phyloP scores from a whole-genome alignment of 768 basidiomycete genomes.

The Tylopilus sp. region DNA sequence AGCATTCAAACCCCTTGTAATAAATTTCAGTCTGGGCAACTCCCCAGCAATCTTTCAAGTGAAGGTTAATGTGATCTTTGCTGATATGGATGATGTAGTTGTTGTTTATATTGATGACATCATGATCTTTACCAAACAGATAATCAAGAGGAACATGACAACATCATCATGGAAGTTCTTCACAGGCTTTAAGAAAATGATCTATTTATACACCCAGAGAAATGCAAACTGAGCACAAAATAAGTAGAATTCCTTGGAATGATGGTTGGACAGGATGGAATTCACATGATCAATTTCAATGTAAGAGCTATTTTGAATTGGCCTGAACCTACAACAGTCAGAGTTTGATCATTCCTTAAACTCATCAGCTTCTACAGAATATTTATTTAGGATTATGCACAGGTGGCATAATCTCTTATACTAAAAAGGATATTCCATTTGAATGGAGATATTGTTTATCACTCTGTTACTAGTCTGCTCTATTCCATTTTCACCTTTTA shows the following conservation, averaged over 20 bases:
- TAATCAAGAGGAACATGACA: slow-evolving; percentile 29
- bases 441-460: too few species aligned
- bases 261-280: fast-evolving
- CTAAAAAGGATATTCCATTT: background rate
- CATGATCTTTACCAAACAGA: slow-evolving; percentile 31
- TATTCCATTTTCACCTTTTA: too few species aligned
- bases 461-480: too few species aligned
- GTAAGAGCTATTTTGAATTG: background rate
- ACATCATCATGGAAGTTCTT: background rate
- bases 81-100: slow-evolving; percentile 21
- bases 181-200: background rate
- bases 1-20: background rate
- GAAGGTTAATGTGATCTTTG: slow-evolving; percentile 23
- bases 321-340: fast-evolving
- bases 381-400: too few species aligned
- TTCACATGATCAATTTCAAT: background rate
- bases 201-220: background rate
- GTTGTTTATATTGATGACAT: slow-evolving; percentile 43
- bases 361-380: background rate
- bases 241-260: too few species aligned
- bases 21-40: background rate
- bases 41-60: slow-evolving; percentile 19
- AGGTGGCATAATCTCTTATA: too few species aligned
- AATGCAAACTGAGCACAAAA: background rate
- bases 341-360: background rate